Percentiles rank a stretch among this genome's conserved stretches.
Evolutionary conservation across 352 stramenopile species (phyloP).

Genomic region (Elongisporangium undulatum): DNA sequence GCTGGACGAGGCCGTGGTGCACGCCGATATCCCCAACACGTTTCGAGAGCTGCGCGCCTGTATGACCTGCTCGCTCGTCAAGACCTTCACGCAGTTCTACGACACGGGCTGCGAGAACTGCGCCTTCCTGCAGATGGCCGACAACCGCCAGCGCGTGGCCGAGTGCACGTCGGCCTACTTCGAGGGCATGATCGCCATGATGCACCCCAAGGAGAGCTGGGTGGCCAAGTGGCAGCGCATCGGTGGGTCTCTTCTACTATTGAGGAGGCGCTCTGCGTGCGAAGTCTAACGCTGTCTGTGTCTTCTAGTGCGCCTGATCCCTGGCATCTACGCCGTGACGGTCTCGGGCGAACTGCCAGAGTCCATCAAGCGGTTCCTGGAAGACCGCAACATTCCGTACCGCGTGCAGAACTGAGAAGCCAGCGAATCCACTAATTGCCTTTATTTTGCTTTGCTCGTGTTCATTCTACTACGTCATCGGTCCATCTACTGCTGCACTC

Average conservation of each 20-base stretch:
- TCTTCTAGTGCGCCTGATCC: constrained; percentile 62
- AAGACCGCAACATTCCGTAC: constrained; percentile 86
- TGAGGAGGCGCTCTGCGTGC: neutral
- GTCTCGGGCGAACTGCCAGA: constrained; percentile 82
- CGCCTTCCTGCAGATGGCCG: constrained; percentile 85
- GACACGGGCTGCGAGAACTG: constrained; percentile 89
- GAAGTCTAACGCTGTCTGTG: neutral
- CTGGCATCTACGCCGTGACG: constrained; percentile 85
- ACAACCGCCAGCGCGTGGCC: constrained; percentile 85
- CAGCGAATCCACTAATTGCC: constrained; percentile 1
- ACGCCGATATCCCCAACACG: constrained; percentile 86
- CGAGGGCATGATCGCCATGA: constrained; percentile 90
- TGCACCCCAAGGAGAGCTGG: constrained; percentile 88
- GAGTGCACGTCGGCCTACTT: constrained; percentile 89
- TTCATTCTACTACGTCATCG: too few species aligned
- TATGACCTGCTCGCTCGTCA: constrained; percentile 88
- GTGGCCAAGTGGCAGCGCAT: constrained; percentile 89
- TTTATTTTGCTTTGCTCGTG: neutral
- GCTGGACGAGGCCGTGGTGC: constrained; percentile 67
- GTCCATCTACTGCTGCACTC: neutral
- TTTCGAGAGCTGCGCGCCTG: constrained; percentile 86
- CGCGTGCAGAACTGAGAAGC: constrained; percentile 53
- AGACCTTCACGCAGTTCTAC: constrained; percentile 90
- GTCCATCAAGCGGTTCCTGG: constrained; percentile 85
- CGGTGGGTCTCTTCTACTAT: constrained; percentile 24